Evolutionary conservation across 2,329 filamentous ascomycete species (phyloP).

Genomic region (Penicillium olsonii): DNA sequence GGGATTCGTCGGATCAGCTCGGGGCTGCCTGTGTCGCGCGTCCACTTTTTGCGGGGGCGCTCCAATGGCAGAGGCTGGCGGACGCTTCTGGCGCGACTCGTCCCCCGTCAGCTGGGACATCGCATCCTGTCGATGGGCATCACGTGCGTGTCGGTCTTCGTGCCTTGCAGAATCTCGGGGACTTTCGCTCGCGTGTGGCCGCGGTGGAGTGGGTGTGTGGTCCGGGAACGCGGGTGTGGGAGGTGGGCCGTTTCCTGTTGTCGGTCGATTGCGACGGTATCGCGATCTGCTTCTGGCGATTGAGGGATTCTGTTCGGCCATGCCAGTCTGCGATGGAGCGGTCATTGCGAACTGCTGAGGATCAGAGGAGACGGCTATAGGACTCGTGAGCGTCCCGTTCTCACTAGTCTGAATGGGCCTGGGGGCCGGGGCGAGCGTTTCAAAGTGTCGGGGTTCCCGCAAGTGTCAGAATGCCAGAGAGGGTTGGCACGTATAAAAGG

Average conservation of each 20-base stretch:
- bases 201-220: conserved; percentile 6
- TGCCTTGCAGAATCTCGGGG: not conserved
- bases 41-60: not conserved
- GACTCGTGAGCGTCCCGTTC: not conserved
- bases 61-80: conserved; percentile 6
- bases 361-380: not conserved
- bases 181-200: not conserved
- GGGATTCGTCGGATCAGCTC: not conserved
- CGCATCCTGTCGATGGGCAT: conserved; percentile 33
- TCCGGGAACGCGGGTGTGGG: conserved; percentile 15
- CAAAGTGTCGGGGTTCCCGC: too few species aligned
- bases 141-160: conserved; percentile 19
- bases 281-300: conserved; percentile 38
- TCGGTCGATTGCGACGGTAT: conserved; percentile 32
- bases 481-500: too few species aligned
- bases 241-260: conserved; percentile 5
- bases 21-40: not conserved
- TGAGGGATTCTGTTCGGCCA: conserved; percentile 21
- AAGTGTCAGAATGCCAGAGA: too few species aligned
- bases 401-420: not conserved
- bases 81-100: conserved; percentile 2
- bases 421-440: conserved; percentile 1
- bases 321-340: not conserved
- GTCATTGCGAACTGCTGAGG: conserved; percentile 2
- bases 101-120: conserved; percentile 37